Conservation (phyloP, 2,329 filamentous ascomycete genomes). For the Penicillium capsulatum region DNA sequence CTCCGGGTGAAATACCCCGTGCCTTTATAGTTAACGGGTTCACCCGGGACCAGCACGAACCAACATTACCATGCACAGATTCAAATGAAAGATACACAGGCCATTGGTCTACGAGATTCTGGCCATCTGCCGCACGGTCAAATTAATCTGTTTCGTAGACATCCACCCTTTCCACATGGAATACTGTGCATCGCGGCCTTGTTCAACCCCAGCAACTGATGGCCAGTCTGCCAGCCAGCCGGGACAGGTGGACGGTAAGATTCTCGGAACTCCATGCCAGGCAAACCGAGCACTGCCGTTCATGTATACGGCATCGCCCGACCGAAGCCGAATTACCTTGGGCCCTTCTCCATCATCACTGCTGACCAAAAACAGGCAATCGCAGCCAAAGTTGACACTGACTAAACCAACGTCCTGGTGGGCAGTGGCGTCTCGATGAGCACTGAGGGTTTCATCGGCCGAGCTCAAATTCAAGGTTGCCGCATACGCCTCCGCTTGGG, state of each 20-base stretch:
- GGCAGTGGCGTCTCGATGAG: slow-evolving; percentile 93
- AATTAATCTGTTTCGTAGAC: slow-evolving; percentile 77
- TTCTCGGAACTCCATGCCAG: slow-evolving; percentile 92
- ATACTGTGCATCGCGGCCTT: slow-evolving; percentile 41
- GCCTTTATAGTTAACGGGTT: no score
- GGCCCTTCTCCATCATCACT: slow-evolving; percentile 50
- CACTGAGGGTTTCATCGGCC: slow-evolving; percentile 82
- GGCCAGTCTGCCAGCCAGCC: slow-evolving; percentile 72
- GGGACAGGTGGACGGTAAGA: slow-evolving; percentile 75
- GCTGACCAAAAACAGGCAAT: slow-evolving; percentile 81
- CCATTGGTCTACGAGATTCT: no score
- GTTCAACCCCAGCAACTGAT: slow-evolving; percentile 40
- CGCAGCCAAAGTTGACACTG: slow-evolving; percentile 84
- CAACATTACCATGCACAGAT: no score
- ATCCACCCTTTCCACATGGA: slow-evolving; percentile 82
- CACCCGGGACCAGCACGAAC: no score
- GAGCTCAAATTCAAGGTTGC: slow-evolving; percentile 93
- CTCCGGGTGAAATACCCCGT: no score
- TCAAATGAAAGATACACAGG: no score
- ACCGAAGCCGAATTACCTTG: slow-evolving; percentile 62
- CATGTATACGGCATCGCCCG: slow-evolving; percentile 91
- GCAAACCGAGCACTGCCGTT: slow-evolving; percentile 73
- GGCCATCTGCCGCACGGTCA: slow-evolving; percentile 95
- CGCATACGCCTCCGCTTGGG: slow-evolving; percentile 73
- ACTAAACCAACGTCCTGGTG: slow-evolving; percentile 71